Percentiles rank a stretch among this genome's conserved stretches.
These are phyloP conservation scores for Zizania latifolia DNA, from an alignment of 176 grass and related monocot genomes.

Conservation along the genomic window DNA sequence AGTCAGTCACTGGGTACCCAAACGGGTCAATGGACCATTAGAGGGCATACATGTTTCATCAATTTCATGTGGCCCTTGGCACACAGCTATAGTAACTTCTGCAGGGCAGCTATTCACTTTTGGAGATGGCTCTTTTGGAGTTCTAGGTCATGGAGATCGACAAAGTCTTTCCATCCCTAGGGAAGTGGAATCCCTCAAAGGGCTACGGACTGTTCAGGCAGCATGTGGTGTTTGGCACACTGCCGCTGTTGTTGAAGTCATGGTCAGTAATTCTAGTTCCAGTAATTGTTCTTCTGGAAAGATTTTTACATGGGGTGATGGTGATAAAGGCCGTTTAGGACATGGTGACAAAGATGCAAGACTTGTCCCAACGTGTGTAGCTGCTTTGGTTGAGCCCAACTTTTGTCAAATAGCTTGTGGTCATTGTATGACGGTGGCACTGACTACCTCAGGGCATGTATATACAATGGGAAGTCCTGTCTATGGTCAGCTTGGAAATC, in stretches of 20 bases:
- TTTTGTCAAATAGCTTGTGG: conserved; percentile 68
- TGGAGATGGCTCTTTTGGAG: conserved; percentile 63
- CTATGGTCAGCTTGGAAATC: conserved; percentile 70
- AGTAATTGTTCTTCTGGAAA: conserved; percentile 58
- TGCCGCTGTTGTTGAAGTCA: conserved; percentile 66
- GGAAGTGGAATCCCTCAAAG: conserved; percentile 62
- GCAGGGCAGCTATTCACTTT: conserved; percentile 63
- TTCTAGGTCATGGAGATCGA: conserved; percentile 57
- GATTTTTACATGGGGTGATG: conserved; percentile 76
- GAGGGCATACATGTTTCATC: conserved; percentile 56
- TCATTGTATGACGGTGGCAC: conserved; percentile 53
- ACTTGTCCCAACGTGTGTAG: conserved; percentile 55
- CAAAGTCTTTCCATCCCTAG: conserved; percentile 47
- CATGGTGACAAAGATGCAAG: conserved; percentile 66
- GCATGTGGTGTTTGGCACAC: conserved; percentile 75
- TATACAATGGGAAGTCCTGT: conserved; percentile 63
- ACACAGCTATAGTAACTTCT: conserved; percentile 61
- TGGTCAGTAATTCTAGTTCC: conserved; percentile 51
- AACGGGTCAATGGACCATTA: conserved; percentile 47
- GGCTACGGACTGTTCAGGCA: conserved; percentile 42
- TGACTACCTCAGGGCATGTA: conserved; percentile 65
- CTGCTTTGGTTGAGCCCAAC: conserved; percentile 58
- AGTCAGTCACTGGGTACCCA: conserved; percentile 54
- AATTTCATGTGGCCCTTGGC: conserved; percentile 67
- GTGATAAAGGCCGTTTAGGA: conserved; percentile 64